These are phyloP conservation scores for Botrytis cinerea DNA, from an alignment of 2,329 filamentous ascomycete genomes.

Conservation along the genomic window DNA sequence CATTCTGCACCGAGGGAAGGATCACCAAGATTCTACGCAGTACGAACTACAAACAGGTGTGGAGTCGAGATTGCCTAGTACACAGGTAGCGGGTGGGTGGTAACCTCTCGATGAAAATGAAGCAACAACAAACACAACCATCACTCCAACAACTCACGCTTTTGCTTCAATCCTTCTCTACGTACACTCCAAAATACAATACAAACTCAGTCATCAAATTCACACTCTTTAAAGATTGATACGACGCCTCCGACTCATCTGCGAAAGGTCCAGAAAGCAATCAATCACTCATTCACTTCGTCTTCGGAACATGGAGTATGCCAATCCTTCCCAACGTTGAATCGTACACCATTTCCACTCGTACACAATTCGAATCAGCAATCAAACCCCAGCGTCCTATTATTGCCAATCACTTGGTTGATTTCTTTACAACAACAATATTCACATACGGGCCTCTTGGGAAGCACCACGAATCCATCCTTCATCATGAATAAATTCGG, in stretches of 20 bases:
- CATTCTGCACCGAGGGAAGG: not conserved
- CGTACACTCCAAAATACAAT: not conserved
- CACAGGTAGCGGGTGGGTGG: not conserved
- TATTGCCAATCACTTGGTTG: not conserved
- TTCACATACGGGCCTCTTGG: not conserved
- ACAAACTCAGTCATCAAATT: not conserved
- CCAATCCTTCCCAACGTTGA: constrained; percentile 2
- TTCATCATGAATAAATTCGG: constrained; percentile 37
- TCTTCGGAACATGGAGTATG: constrained; percentile 4
- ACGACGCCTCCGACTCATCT: not conserved
- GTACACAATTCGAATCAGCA: not conserved
- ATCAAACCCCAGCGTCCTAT: not conserved
- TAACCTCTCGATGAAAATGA: not conserved
- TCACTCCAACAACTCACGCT: not conserved
- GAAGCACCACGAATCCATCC: not conserved
- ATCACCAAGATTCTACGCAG: not conserved
- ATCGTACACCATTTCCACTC: not conserved
- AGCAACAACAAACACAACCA: not conserved
- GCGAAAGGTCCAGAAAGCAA: not conserved
- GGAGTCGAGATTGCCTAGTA: not conserved
- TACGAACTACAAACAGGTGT: not conserved
- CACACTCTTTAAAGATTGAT: not conserved
- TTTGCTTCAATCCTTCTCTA: not conserved
- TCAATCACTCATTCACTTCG: not conserved
- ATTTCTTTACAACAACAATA: not conserved